Evolutionary conservation across 148 eudicot species (phyloP), one percentile per base, ranked within the genome.

Genomic region (Cornus controversa): DNA sequence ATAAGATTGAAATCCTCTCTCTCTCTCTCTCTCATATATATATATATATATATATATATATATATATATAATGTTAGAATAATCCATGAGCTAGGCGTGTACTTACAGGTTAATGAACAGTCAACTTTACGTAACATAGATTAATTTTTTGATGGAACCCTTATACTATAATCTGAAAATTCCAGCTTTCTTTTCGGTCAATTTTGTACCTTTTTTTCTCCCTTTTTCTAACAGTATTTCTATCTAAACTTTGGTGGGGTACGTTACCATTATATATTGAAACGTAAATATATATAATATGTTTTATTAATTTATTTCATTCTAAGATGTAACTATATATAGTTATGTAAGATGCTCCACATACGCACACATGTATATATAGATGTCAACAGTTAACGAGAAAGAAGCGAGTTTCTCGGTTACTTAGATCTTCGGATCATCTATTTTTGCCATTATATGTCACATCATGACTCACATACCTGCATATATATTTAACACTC

Each of bases 391-490:
- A 72, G 66, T 57, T 57, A 72, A 72, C 75, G 40, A 72, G 45
- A 72, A 72, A 72, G 75, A 72, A 72, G 75, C 66, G 66, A 72
- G 66, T 22, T 72, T 72, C 45, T n/a, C 45, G 45, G 75, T 29
- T 29, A 57, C 10, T 18, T 57, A 58, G 64, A 60, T 60, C 64
- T 57, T 28, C 8, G 20, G 42, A 5, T 54, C 42, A 20, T 29
- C 15, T 27, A 20, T 57, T 25, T 53, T 54, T 57, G 6, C 45
- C 18, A 57, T 31, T 29, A 57, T 57, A 40, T 7, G 6, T 40
- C 45, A 36, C 23, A 72, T 72, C 25, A 53, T 53, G 57, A 6
- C 23, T 15, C 40, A 29, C 6, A 34, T 8, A 31, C n/a, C 11
- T 8, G 10, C 24, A 34, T 5, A 29, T 29, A 64, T 67, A 67